A percentile compares a stretch with the other conserved stretches of the same genome.
These are phyloP conservation scores for Crithidia brevicula DNA, from an alignment of 208 protist species.

Conservation along the genomic window DNA sequence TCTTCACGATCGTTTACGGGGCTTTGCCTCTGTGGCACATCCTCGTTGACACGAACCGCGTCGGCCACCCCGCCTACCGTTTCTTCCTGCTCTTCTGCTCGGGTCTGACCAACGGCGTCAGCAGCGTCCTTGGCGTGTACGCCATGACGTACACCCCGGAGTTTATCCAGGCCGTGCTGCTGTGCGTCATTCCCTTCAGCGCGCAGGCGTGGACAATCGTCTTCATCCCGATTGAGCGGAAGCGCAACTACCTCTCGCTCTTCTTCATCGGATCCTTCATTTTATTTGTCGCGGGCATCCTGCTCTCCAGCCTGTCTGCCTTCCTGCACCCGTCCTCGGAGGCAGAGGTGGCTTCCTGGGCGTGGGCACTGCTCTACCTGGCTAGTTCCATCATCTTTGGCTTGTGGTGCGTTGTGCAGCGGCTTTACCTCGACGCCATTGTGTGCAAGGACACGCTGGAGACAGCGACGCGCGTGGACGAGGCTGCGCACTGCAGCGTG, in stretches of 20 bases:
- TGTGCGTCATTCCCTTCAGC: constrained; percentile 77
- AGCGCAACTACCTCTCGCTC: constrained; percentile 74
- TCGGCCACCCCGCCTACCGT: constrained; percentile 54
- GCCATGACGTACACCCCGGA: constrained; percentile 76
- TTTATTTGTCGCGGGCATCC: constrained; percentile 66
- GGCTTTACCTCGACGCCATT: constrained; percentile 78
- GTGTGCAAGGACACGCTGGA: constrained; percentile 20
- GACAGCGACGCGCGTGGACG: constrained; percentile 1
- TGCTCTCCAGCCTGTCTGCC: constrained; percentile 57
- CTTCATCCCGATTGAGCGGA: constrained; percentile 71
- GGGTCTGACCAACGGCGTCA: constrained; percentile 65
- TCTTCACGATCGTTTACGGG: constrained; percentile 54
- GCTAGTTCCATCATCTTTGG: constrained; percentile 75
- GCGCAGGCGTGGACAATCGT: constrained; percentile 80
- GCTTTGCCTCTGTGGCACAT: constrained; percentile 45
- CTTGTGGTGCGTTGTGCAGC: constrained; percentile 83
- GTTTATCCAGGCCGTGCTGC: constrained; percentile 78
- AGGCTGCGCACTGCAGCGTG: constrained; percentile 10
- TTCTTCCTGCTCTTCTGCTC: constrained; percentile 77
- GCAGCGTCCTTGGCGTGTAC: constrained; percentile 60
- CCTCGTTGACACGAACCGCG: constrained; percentile 60
- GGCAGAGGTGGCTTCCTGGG: constrained; percentile 34
- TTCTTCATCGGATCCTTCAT: constrained; percentile 71
- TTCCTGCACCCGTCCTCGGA: constrained; percentile 38
- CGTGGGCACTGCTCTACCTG: constrained; percentile 79